Evolutionary conservation across 129 eudicot genomes (phyloP).

Genomic region (Solidago caesia): DNA sequence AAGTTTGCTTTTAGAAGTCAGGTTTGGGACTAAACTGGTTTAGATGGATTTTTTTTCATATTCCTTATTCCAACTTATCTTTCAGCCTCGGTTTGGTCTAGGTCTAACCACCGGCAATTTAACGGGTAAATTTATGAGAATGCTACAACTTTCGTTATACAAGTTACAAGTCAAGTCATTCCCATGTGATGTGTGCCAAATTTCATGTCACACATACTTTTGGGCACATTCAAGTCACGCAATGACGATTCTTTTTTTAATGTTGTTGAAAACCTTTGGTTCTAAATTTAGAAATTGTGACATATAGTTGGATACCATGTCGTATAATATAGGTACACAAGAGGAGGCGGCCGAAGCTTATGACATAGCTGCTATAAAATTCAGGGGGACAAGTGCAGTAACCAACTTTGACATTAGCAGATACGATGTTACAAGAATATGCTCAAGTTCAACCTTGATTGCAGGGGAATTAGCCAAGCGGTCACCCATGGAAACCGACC

Average conservation of each 20-base stretch:
- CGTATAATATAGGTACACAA: conserved; percentile 58
- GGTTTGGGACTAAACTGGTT: too few species aligned
- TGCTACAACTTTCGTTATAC: background rate
- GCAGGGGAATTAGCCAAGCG: conserved; percentile 78
- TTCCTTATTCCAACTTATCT: too few species aligned
- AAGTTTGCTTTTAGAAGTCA: too few species aligned
- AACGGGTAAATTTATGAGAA: background rate
- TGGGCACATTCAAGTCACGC: background rate
- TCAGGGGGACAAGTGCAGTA: conserved; percentile 88
- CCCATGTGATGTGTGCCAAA: background rate
- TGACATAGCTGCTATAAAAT: conserved; percentile 92
- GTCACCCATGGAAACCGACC: conserved; percentile 34
- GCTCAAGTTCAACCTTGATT: conserved; percentile 81
- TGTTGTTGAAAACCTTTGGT: background rate
- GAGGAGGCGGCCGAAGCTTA: conserved; percentile 97
- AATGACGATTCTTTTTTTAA: background rate
- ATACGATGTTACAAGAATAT: conserved; percentile 81
- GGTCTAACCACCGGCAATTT: too few species aligned
- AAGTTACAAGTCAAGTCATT: background rate
- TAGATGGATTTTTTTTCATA: too few species aligned
- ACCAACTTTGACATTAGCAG: conserved; percentile 81
- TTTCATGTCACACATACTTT: background rate
- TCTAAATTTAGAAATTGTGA: background rate
- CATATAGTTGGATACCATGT: background rate
- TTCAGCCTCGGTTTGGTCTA: too few species aligned